Evolutionary conservation across 148 eudicot species (phyloP).

Genomic region (Simmondsia chinensis): DNA sequence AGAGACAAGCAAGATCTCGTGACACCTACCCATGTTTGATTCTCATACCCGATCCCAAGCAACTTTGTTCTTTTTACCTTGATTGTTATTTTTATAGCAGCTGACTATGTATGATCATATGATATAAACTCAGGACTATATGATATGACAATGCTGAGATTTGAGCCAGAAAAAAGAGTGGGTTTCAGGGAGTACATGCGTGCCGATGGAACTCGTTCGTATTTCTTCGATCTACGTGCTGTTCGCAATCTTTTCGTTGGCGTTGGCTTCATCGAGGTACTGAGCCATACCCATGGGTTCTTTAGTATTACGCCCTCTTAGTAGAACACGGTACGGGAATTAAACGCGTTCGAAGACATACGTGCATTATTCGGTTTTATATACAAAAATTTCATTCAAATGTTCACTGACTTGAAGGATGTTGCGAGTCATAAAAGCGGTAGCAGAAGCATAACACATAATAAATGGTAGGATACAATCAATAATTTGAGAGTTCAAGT

Average conservation of each 20-base stretch:
- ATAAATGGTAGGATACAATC: too few species aligned
- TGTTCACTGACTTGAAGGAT: too few species aligned
- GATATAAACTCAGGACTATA: slow-evolving; percentile 81
- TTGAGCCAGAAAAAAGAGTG: slow-evolving; percentile 62
- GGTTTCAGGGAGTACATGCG: slow-evolving; percentile 81
- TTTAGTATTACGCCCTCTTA: not conserved
- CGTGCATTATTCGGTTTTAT: not conserved
- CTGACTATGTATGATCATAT: too few species aligned
- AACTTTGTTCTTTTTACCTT: too few species aligned
- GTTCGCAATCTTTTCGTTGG: slow-evolving; percentile 48
- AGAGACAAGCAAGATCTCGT: too few species aligned
- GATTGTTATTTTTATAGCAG: not conserved
- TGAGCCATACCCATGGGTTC: not conserved
- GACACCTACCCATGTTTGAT: too few species aligned
- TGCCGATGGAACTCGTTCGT: slow-evolving; percentile 88
- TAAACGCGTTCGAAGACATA: not conserved
- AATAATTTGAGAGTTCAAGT: too few species aligned
- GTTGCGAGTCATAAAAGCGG: too few species aligned
- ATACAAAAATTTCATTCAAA: too few species aligned
- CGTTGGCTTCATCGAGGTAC: slow-evolving; percentile 82
- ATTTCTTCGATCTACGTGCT: slow-evolving; percentile 74
- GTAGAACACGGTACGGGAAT: not conserved
- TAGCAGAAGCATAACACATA: too few species aligned
- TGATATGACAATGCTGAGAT: slow-evolving; percentile 99
- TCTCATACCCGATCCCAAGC: too few species aligned